Conservation (phyloP, 257 asterid species). For the Anisodus tanguticus region DNA sequence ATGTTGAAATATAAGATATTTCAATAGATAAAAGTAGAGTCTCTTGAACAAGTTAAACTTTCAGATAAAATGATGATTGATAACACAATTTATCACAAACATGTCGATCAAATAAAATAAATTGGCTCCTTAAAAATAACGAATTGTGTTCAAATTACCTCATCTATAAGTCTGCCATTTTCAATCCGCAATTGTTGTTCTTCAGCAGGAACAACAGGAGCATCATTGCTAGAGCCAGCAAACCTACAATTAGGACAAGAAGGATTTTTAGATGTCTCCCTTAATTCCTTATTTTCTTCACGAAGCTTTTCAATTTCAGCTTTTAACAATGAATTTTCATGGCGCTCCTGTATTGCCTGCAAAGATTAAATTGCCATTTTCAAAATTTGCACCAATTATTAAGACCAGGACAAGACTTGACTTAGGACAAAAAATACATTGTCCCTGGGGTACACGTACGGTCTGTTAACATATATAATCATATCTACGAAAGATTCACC, state of each 20-base stretch:
- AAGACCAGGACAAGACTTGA: background rate
- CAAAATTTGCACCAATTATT: background rate
- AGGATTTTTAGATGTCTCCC: slow-evolving; percentile 48
- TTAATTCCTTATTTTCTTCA: slow-evolving; percentile 58
- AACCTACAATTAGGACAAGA: slow-evolving; percentile 76
- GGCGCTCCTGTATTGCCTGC: slow-evolving; percentile 96
- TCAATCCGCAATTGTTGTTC: slow-evolving; percentile 71
- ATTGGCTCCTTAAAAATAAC: background rate
- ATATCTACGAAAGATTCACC: slow-evolving; percentile 8
- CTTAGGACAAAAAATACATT: background rate
- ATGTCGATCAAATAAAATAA: background rate
- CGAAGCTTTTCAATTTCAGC: slow-evolving; percentile 78
- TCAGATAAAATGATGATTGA: background rate
- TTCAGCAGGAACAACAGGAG: slow-evolving; percentile 38
- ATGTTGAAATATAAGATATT: too few species aligned
- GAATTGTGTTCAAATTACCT: slow-evolving; percentile 24
- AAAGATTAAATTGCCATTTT: background rate
- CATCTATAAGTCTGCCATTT: slow-evolving; percentile 80
- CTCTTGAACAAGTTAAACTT: background rate
- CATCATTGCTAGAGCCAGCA: slow-evolving; percentile 45
- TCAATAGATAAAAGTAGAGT: background rate
- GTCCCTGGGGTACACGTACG: slow-evolving; percentile 18
- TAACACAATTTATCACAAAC: background rate
- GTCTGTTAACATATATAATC: background rate
- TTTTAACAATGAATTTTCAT: slow-evolving; percentile 74